phyloP scores from a whole-genome alignment of 345 rosid genomes.

The Bruguiera parviflora region DNA sequence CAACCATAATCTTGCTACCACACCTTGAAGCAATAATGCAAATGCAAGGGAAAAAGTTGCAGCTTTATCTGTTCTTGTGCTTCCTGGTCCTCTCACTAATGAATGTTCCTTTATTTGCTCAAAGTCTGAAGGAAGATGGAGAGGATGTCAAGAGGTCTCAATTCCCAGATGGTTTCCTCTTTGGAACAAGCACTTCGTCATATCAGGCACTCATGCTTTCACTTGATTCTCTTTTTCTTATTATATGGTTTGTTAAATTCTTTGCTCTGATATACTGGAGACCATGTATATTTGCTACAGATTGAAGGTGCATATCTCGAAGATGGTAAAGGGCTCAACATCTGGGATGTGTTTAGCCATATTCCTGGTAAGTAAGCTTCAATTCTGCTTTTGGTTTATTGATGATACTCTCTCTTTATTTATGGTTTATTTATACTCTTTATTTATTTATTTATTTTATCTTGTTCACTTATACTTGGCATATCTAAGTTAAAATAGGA shows the following conservation, averaged over 20 bases:
- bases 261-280: too few relatives aligned
- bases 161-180: conserved; percentile 26
- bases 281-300: background rate
- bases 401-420: too few relatives aligned
- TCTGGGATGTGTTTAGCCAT: conserved; percentile 41
- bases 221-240: background rate
- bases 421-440: too few relatives aligned
- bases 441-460: too few relatives aligned
- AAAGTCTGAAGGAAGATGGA: background rate
- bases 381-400: background rate
- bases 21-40: too few relatives aligned
- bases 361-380: conserved; percentile 20
- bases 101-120: background rate
- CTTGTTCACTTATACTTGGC: too few relatives aligned
- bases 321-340: conserved; percentile 40
- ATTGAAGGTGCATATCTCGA: conserved; percentile 41
- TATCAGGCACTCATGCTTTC: conserved; percentile 11
- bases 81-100: background rate
- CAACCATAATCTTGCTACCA: too few relatives aligned
- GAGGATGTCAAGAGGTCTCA: conserved; percentile 13
- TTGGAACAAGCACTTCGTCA: conserved; percentile 28
- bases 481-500: too few relatives aligned
- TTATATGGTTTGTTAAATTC: too few relatives aligned
- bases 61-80: background rate
- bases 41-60: too few relatives aligned